Percentiles rank a stretch among this genome's conserved stretches.
phyloP scores from a whole-genome alignment of 345 rosid species.

The Balakata baccata region DNA sequence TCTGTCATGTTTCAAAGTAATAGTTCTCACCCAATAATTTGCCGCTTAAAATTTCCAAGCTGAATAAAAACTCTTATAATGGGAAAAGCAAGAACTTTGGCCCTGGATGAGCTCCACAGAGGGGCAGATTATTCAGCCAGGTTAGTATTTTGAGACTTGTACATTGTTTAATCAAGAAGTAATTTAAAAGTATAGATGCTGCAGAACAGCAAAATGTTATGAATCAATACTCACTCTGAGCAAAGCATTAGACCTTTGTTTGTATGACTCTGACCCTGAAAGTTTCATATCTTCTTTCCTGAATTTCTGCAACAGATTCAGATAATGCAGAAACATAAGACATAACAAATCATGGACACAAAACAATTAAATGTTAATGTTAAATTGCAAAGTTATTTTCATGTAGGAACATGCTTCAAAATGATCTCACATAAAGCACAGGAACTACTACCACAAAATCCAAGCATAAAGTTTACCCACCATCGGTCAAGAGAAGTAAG shows the following conservation, averaged over 20 bases:
- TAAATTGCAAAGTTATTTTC: background rate
- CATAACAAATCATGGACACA: slow-evolving; percentile 2
- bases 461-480: background rate
- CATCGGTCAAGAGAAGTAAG: background rate
- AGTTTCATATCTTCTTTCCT: slow-evolving; percentile 83
- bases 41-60: background rate
- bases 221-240: slow-evolving; percentile 56
- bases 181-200: background rate
- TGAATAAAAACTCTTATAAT: background rate
- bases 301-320: slow-evolving; percentile 62
- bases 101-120: background rate
- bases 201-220: background rate
- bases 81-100: background rate
- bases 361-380: background rate
- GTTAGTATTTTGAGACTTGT: background rate
- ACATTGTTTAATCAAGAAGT: background rate
- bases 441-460: background rate
- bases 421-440: background rate
- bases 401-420: background rate
- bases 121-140: background rate
- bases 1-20: too few species aligned
- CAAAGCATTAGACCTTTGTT: slow-evolving; percentile 72
- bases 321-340: background rate
- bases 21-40: background rate
- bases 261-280: slow-evolving; percentile 81